These are phyloP conservation scores for Amaranthus cruentus DNA, from an alignment of 148 eudicot genomes.

Conservation along the genomic window DNA sequence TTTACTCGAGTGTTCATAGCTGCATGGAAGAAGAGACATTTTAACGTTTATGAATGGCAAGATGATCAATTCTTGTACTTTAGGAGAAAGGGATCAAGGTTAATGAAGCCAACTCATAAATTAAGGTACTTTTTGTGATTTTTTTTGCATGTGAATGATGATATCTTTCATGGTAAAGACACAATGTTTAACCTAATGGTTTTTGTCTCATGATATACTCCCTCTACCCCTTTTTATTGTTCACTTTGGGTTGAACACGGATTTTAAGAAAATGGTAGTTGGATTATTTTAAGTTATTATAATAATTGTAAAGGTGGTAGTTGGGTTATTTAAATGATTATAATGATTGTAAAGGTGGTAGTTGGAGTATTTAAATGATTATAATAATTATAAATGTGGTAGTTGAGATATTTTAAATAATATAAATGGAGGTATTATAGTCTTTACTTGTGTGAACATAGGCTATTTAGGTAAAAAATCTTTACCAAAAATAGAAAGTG, in stretches of 20 bases:
- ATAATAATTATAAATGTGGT: no score
- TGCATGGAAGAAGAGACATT: slow-evolving; percentile 37
- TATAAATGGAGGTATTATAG: no score
- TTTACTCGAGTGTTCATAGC: slow-evolving; percentile 45
- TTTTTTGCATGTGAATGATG: background rate
- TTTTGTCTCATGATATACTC: no score
- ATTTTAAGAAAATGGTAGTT: background rate
- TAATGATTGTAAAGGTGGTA: no score
- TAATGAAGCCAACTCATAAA: slow-evolving; percentile 35
- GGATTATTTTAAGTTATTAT: no score
- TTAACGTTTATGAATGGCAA: slow-evolving; percentile 14
- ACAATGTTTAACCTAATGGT: background rate
- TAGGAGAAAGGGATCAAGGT: slow-evolving; percentile 30
- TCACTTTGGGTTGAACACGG: slow-evolving; percentile 20
- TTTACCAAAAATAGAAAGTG: no score
- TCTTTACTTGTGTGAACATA: no score
- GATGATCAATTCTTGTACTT: slow-evolving; percentile 17
- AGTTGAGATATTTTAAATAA: no score
- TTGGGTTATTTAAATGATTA: no score
- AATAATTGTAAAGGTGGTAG: no score
- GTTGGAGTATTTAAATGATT: no score
- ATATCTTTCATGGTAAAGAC: background rate
- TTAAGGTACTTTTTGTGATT: slow-evolving; percentile 33
- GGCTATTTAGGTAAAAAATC: no score
- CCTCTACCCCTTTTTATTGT: background rate